Evolutionary conservation across 192 early-diverging fungal genomes (phyloP), one percentile per base, ranked within the genome.

Genomic region (Chytriomyces confervae): DNA sequence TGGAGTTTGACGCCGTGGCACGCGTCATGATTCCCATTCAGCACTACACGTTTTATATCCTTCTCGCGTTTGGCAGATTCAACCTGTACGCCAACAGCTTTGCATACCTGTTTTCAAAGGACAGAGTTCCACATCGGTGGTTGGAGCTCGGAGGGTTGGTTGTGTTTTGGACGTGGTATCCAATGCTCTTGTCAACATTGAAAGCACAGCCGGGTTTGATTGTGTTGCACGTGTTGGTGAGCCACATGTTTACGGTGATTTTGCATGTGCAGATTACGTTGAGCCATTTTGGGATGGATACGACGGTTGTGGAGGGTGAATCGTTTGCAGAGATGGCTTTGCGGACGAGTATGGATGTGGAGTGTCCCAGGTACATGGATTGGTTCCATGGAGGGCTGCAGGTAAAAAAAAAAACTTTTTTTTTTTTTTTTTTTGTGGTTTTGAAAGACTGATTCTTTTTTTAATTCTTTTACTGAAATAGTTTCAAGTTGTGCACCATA

Each of bases 301-400:
- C 83, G 24, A 61, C 27, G 16, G 78, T 77, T 18, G 76, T 78
- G 20, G 63, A 69, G 9, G 57, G 76, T 23, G 95, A 97, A 82
- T 88, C 92, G 62, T 98, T 95, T 80, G 91, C 94, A 1, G 92
- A 90, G 68, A 92, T 92, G 79, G 93, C 92, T 86, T 83, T 97
- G 27, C 88, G 95, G 67, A 98, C 97, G 0, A 95, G 93, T 46
- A 96, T 97, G 94, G 97, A 98, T 82, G 94, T 98, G 0, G 93
- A 95, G 77, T 98, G 97, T 83, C 93, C 95, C 20, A 81, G 79
- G 69, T 96, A 93, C 93, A 72, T 98, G 61, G 97, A 98, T 82
- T 97, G 95, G 95, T 95, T 96, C 90, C 97, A 98, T 75, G 97
- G 97, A 68, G 97, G 95, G 2, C 87, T 98, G 23, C 96, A 98